Evolutionary conservation across 768 basidiomycete species (phyloP).

Genomic region (Pleurotus salmoneostramineus): DNA sequence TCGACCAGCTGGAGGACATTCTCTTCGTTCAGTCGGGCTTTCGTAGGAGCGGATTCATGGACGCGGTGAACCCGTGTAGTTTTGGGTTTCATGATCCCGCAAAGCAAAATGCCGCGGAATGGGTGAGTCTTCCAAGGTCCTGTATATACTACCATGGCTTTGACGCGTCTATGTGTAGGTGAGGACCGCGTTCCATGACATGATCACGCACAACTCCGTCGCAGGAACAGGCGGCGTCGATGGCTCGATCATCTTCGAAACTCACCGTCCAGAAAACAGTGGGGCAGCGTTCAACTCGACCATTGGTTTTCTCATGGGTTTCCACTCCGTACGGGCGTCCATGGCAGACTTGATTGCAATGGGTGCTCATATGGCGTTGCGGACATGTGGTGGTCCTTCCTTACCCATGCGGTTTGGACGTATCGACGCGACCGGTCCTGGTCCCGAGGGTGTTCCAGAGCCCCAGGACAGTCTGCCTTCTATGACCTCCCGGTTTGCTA

Average conservation of each 20-base stretch:
- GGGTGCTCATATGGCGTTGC: constrained; percentile 30
- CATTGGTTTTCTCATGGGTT: not conserved
- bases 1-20: not conserved
- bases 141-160: not conserved
- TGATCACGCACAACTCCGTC: not conserved
- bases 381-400: constrained; percentile 42
- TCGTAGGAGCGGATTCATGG: not conserved
- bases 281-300: not conserved
- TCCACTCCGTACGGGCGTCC: not conserved
- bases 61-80: not conserved
- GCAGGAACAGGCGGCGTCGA: not conserved
- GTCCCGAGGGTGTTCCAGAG: constrained; percentile 36
- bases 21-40: not conserved
- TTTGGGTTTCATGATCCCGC: not conserved
- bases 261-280: not conserved
- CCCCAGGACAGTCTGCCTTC: constrained; percentile 36
- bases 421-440: constrained; percentile 33
- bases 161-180: not conserved
- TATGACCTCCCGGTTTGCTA: constrained; percentile 34
- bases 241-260: not conserved
- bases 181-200: not conserved
- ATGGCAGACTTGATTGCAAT: constrained; percentile 12
- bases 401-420: constrained; percentile 40
- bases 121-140: not conserved
- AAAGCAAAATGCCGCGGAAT: not conserved